Conservation (phyloP, 352 stramenopile genomes). For the Elongisporangium undulatum region DNA sequence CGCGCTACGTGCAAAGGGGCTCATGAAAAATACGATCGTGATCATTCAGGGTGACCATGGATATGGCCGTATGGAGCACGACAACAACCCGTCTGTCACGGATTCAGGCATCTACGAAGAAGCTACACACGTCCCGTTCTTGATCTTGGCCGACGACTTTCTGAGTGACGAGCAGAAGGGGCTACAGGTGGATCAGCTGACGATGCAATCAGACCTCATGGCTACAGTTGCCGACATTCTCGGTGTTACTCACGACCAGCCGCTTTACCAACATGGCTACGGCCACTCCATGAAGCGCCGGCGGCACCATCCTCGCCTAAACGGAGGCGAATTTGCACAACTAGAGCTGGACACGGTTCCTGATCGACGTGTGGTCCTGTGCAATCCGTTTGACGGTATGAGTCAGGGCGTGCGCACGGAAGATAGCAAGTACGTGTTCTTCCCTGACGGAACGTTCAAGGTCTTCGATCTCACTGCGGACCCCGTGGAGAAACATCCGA, state of each 20-base stretch:
- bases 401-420: slow-evolving; percentile 63
- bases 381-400: slow-evolving; percentile 69
- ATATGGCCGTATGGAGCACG: slow-evolving; percentile 61
- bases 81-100: slow-evolving; percentile 58
- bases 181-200: slow-evolving; percentile 44
- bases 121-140: slow-evolving; percentile 51
- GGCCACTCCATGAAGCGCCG: slow-evolving; percentile 71
- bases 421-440: slow-evolving; percentile 72
- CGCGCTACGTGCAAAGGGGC: slow-evolving; percentile 34
- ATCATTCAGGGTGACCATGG: slow-evolving; percentile 68
- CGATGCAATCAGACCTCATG: slow-evolving; percentile 74
- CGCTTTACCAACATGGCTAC: slow-evolving; percentile 58
- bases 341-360: not conserved
- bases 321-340: slow-evolving; percentile 9
- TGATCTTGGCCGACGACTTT: slow-evolving; percentile 65
- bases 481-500: slow-evolving; percentile 40
- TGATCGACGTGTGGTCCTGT: slow-evolving; percentile 52
- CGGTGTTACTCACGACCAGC: slow-evolving; percentile 39
- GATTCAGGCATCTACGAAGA: slow-evolving; percentile 68
- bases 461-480: slow-evolving; percentile 54
- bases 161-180: slow-evolving; percentile 38
- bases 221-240: slow-evolving; percentile 64
- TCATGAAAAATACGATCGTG: slow-evolving; percentile 75
- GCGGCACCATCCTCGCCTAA: slow-evolving; percentile 4
- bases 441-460: slow-evolving; percentile 56